Conservation (phyloP, 805 yeast species). For the Nakazawaea ernobii region DNA sequence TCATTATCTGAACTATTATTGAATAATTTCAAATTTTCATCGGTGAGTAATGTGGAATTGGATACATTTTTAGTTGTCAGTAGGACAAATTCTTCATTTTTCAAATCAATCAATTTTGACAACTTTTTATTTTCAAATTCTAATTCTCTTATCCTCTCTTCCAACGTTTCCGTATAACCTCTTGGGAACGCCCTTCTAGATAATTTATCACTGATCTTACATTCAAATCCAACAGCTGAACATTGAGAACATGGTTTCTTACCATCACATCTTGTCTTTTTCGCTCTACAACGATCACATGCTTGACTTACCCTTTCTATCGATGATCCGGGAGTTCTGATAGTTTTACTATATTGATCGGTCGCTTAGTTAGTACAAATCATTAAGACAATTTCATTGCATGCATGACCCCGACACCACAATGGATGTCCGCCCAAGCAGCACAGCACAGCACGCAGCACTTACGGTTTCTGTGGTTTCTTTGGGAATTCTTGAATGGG, state of each 20-base stretch:
- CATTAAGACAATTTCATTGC: too few species aligned
- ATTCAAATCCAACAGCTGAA: constrained; percentile 77
- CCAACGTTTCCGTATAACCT: constrained; percentile 87
- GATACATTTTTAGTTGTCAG: constrained; percentile 2
- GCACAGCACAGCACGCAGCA: too few species aligned
- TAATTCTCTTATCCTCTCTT: constrained; percentile 79
- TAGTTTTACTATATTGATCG: constrained; percentile 44
- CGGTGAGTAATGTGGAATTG: constrained; percentile 13
- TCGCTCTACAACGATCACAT: constrained; percentile 82
- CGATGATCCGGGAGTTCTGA: constrained; percentile 62
- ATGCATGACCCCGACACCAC: not conserved
- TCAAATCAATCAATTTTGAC: constrained; percentile 53
- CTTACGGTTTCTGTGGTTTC: too few species aligned
- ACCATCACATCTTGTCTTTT: constrained; percentile 77
- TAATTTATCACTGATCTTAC: constrained; percentile 83
- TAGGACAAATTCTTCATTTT: constrained; percentile 54
- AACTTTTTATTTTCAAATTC: constrained; percentile 76
- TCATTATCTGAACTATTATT: constrained; percentile 11
- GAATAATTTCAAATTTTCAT: constrained; percentile 24
- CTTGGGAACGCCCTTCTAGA: constrained; percentile 84
- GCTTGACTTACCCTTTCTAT: constrained; percentile 81
- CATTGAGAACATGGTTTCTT: constrained; percentile 77
- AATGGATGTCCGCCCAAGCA: too few species aligned
- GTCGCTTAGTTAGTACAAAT: not conserved
- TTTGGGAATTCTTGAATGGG: too few species aligned